phyloP scores from a whole-genome alignment of 331 rosid genomes.

The Rosa hybrid region DNA sequence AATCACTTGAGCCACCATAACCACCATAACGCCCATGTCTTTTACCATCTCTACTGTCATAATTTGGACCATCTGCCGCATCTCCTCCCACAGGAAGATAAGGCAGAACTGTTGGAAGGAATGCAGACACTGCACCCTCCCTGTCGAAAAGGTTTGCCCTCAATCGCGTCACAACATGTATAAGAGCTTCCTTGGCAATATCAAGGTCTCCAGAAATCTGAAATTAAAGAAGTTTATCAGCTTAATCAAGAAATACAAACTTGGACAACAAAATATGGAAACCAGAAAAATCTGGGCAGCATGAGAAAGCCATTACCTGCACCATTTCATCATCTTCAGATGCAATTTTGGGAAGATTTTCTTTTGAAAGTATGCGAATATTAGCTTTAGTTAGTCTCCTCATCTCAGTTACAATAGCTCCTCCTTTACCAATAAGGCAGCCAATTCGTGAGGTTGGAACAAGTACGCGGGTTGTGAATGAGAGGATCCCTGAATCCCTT shows the following conservation, averaged over 20 bases:
- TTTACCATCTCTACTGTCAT: slow-evolving; percentile 79
- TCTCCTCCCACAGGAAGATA: slow-evolving; percentile 81
- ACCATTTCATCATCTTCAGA: slow-evolving; percentile 97
- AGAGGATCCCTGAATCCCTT: slow-evolving; percentile 93
- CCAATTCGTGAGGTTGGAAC: slow-evolving; percentile 95
- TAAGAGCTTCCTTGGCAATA: slow-evolving; percentile 93
- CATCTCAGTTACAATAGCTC: slow-evolving; percentile 91
- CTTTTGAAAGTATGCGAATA: slow-evolving; percentile 86
- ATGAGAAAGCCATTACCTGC: slow-evolving; percentile 55
- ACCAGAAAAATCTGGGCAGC: slow-evolving; percentile 5
- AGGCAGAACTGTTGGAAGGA: slow-evolving; percentile 80
- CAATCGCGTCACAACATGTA: slow-evolving; percentile 85
- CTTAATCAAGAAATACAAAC: neutral
- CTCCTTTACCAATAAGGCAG: slow-evolving; percentile 99
- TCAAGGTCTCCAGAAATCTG: slow-evolving; percentile 96
- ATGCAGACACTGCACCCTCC: slow-evolving; percentile 78
- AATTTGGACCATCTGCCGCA: slow-evolving; percentile 62
- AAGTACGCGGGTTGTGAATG: slow-evolving; percentile 89
- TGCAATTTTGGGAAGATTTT: slow-evolving; percentile 90
- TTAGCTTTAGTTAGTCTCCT: slow-evolving; percentile 93
- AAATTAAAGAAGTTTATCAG: slow-evolving; percentile 12
- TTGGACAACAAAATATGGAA: slow-evolving; percentile 2
- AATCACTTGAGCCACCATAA: slow-evolving; percentile 81
- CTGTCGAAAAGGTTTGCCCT: slow-evolving; percentile 92
- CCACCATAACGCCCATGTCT: slow-evolving; percentile 83